These are phyloP conservation scores for Fusarium nisikadoi DNA, from an alignment of 2,329 filamentous ascomycete species.

Conservation along the genomic window DNA sequence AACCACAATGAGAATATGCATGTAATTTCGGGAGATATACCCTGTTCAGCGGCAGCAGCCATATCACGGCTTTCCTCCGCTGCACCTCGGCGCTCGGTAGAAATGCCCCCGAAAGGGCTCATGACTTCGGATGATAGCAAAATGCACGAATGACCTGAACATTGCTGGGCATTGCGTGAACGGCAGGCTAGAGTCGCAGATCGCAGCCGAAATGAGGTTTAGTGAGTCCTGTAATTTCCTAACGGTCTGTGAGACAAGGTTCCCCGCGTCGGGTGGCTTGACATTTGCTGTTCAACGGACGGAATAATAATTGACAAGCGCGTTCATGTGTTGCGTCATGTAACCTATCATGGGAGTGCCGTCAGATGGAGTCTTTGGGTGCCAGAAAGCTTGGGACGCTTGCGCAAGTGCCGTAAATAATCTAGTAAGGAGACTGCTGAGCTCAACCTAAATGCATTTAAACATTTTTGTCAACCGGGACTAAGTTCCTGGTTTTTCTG, in stretches of 20 bases:
- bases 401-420: not conserved
- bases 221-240: constrained; percentile 17
- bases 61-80: constrained; percentile 7
- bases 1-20: constrained; percentile 28
- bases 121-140: not conserved
- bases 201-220: not conserved
- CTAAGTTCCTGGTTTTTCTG: not conserved
- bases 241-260: not conserved
- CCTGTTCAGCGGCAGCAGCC: constrained; percentile 16
- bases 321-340: not conserved
- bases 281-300: not conserved
- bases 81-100: constrained; percentile 21
- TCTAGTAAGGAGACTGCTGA: rapidly evolving
- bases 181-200: not conserved
- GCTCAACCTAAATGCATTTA: rapidly evolving
- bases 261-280: not conserved
- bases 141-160: not conserved
- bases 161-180: not conserved
- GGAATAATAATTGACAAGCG: not conserved
- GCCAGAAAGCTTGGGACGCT: not conserved
- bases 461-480: not conserved
- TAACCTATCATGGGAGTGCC: not conserved
- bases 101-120: constrained; percentile 1
- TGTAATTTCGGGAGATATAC: constrained; percentile 33
- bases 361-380: not conserved